phyloP scores from a whole-genome alignment of 2,329 filamentous ascomycete genomes.

The Cryphonectria carpinicola region DNA sequence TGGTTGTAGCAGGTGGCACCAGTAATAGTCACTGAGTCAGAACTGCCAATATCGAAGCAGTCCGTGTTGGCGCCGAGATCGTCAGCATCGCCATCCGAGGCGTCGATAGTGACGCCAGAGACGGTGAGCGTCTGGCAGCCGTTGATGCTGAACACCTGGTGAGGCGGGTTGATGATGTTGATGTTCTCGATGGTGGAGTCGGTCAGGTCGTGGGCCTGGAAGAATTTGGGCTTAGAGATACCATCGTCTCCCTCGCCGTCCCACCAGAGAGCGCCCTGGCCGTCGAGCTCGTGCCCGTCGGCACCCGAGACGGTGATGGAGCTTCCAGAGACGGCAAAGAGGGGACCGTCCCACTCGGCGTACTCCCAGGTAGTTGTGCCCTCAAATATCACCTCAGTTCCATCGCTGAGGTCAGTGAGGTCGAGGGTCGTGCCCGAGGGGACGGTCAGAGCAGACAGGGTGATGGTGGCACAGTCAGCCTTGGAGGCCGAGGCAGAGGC shows the following conservation, averaged over 20 bases:
- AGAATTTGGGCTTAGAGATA: slow-evolving; percentile 25
- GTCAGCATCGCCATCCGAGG: slow-evolving; percentile 49
- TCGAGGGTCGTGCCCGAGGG: slow-evolving; percentile 63
- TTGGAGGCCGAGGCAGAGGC: slow-evolving; percentile 52
- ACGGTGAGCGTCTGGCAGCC: slow-evolving; percentile 48
- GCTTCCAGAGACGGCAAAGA: slow-evolving; percentile 64
- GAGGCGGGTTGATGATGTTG: slow-evolving; percentile 58
- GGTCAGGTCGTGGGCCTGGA: slow-evolving; percentile 40
- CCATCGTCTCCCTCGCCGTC: slow-evolving; percentile 48
- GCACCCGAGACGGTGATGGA: slow-evolving; percentile 58
- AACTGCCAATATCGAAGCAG: slow-evolving; percentile 53
- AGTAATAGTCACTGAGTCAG: slow-evolving; percentile 52
- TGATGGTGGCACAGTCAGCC: slow-evolving; percentile 56
- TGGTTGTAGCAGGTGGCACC: slow-evolving; percentile 60
- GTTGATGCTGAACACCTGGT: slow-evolving; percentile 55
- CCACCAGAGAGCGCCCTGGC: slow-evolving; percentile 63
- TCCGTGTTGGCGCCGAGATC: slow-evolving; percentile 55
- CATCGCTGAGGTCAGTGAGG: slow-evolving; percentile 54
- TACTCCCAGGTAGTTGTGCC: slow-evolving; percentile 71
- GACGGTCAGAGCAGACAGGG: slow-evolving; percentile 56
- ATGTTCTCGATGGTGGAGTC: slow-evolving; percentile 32
- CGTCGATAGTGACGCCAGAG: slow-evolving; percentile 58
- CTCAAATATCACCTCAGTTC: slow-evolving; percentile 63
- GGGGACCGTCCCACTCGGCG: slow-evolving; percentile 66
- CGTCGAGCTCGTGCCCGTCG: slow-evolving; percentile 57